Conservation (phyloP, 2,329 filamentous ascomycete genomes). For the Sporothrix sp. region DNA sequence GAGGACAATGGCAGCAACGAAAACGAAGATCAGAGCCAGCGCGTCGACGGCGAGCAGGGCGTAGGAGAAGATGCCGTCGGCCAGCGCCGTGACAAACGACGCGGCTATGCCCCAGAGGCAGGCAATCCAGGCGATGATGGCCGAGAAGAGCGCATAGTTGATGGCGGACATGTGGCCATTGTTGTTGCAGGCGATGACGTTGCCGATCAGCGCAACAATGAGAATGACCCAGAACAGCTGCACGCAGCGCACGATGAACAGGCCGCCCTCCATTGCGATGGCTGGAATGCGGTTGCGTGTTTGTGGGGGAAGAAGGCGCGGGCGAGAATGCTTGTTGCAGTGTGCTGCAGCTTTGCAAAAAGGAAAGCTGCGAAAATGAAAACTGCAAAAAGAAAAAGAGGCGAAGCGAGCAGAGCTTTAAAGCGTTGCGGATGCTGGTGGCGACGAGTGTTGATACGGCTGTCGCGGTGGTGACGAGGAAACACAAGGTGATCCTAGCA, state of each 20-base stretch:
- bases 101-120: conserved; percentile 52
- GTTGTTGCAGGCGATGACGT: conserved; percentile 44
- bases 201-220: conserved; percentile 47
- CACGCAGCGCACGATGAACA: conserved; percentile 36
- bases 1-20: conserved; percentile 60
- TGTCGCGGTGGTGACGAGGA: conserved; percentile 12
- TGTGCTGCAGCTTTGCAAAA: background rate
- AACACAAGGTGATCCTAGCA: conserved; percentile 11
- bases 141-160: conserved; percentile 62
- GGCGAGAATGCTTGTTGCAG: too few relatives aligned
- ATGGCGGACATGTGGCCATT: conserved; percentile 37
- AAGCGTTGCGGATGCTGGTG: too few relatives aligned
- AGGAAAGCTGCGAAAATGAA: background rate
- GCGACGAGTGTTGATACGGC: background rate
- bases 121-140: conserved; percentile 55
- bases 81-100: conserved; percentile 37
- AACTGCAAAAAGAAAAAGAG: background rate
- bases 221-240: conserved; percentile 45
- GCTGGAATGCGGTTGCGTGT: background rate
- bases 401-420: too few relatives aligned
- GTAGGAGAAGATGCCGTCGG: conserved; percentile 37
- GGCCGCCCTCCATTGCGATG: conserved; percentile 32
- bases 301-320: conserved; percentile 7
- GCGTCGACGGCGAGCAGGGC: conserved; percentile 47
- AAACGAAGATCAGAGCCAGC: conserved; percentile 55